phyloP scores from a whole-genome alignment of 2,329 filamentous ascomycete genomes.

The Arthrobotrys megalospora region DNA sequence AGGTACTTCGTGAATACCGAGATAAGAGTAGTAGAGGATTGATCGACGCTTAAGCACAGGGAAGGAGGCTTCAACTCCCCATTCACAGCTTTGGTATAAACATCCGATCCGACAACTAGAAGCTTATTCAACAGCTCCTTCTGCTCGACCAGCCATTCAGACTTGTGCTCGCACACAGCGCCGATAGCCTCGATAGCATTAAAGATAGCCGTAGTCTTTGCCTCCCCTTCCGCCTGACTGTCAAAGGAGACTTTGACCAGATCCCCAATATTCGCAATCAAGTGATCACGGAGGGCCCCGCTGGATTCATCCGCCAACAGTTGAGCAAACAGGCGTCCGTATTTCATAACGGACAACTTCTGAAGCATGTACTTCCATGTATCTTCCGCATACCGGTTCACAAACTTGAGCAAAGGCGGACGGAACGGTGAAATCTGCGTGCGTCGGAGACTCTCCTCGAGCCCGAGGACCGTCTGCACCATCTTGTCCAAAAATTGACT shows the following conservation, averaged over 20 bases:
- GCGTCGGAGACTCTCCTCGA: slow-evolving; percentile 86
- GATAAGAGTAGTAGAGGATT: slow-evolving; percentile 90
- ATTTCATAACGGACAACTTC: slow-evolving; percentile 85
- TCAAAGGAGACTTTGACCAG: slow-evolving; percentile 78
- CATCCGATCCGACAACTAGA: slow-evolving; percentile 78
- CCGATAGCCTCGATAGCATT: slow-evolving; percentile 90
- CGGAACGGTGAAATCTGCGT: slow-evolving; percentile 94
- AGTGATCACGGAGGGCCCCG: slow-evolving; percentile 79
- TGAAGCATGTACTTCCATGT: slow-evolving; percentile 85
- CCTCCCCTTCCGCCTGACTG: slow-evolving; percentile 76
- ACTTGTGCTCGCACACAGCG: slow-evolving; percentile 79
- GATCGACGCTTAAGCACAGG: slow-evolving; percentile 83
- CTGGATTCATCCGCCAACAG: slow-evolving; percentile 82
- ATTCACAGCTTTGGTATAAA: slow-evolving; percentile 80
- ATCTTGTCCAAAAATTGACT: slow-evolving; percentile 91
- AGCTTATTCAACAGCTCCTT: slow-evolving; percentile 76
- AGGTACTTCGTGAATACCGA: slow-evolving; percentile 86
- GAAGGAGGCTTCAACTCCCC: slow-evolving; percentile 77
- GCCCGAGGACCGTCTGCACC: slow-evolving; percentile 88
- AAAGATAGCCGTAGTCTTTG: slow-evolving; percentile 78
- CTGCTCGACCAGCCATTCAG: slow-evolving; percentile 76
- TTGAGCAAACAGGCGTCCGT: slow-evolving; percentile 92
- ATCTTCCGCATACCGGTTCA: slow-evolving; percentile 93
- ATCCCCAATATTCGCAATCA: slow-evolving; percentile 80
- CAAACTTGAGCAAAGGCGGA: slow-evolving; percentile 88